A percentile compares a stretch with the other conserved stretches of the same genome.
These are phyloP conservation scores for Lactarius deliciosus DNA, from an alignment of 768 basidiomycete species.

Conservation along the genomic window DNA sequence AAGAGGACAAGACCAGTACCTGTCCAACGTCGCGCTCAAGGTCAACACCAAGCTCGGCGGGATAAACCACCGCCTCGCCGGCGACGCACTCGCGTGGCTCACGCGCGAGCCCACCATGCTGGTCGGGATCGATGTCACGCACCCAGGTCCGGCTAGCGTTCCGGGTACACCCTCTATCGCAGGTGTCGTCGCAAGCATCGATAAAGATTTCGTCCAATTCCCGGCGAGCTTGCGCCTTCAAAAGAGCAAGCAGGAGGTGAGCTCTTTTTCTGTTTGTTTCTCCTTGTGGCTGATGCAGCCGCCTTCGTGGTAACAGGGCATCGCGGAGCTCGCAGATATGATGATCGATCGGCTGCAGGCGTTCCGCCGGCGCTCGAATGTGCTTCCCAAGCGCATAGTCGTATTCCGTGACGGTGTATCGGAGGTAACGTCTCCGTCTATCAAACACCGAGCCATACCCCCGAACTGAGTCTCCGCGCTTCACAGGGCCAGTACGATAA, in stretches of 20 bases:
- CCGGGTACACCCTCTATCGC: slow-evolving; percentile 80
- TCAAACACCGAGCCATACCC: background rate
- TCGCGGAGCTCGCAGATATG: slow-evolving; percentile 64
- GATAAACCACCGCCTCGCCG: slow-evolving; percentile 67
- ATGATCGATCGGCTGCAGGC: slow-evolving; percentile 63
- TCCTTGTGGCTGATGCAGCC: background rate
- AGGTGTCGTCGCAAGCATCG: slow-evolving; percentile 77
- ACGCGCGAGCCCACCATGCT: slow-evolving; percentile 71
- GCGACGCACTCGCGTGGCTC: slow-evolving; percentile 60
- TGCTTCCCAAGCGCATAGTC: slow-evolving; percentile 64
- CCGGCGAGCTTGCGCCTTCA: slow-evolving; percentile 75
- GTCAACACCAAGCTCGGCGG: slow-evolving; percentile 84
- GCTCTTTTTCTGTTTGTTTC: background rate
- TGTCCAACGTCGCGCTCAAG: slow-evolving; percentile 80
- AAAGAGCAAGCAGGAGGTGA: slow-evolving; percentile 47
- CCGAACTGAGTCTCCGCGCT: background rate
- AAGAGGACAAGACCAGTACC: slow-evolving; percentile 70
- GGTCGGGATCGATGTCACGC: slow-evolving; percentile 83
- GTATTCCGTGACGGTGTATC: slow-evolving; percentile 84
- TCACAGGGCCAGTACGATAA: slow-evolving; percentile 70
- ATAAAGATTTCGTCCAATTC: slow-evolving; percentile 69
- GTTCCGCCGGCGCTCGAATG: slow-evolving; percentile 49
- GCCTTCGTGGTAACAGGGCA: slow-evolving; percentile 52
- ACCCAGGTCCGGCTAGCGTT: slow-evolving; percentile 65
- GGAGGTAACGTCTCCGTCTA: slow-evolving; percentile 49